These are phyloP conservation scores for Coniochaeta prunicola DNA, from an alignment of 2,329 filamentous ascomycete species.

Conservation along the genomic window DNA sequence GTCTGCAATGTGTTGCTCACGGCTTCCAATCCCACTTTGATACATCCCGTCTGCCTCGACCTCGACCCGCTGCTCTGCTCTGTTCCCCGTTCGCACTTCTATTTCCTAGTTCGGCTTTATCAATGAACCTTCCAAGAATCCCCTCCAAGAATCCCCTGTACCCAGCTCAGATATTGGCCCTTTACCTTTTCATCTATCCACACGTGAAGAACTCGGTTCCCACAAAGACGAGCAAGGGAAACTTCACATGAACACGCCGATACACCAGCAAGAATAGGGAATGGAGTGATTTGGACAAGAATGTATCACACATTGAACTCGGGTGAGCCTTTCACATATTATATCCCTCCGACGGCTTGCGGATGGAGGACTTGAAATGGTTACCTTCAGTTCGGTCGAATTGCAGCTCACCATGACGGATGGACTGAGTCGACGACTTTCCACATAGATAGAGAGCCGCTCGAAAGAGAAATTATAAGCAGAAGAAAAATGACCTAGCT, in stretches of 20 bases:
- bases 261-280: not conserved
- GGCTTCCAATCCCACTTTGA: not conserved
- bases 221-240: not conserved
- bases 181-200: too few relatives aligned
- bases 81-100: not conserved
- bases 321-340: not conserved
- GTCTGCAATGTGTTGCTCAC: not conserved
- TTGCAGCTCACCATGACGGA: not conserved
- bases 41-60: not conserved
- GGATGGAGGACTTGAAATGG: not conserved
- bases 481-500: too few relatives aligned
- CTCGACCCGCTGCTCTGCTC: not conserved
- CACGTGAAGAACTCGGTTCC: not conserved
- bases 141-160: too few relatives aligned
- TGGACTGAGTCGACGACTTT: too few relatives aligned
- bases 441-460: too few relatives aligned
- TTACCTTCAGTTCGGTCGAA: not conserved
- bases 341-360: not conserved
- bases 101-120: not conserved
- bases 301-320: not conserved
- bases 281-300: not conserved
- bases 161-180: too few relatives aligned
- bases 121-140: too few relatives aligned
- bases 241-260: not conserved
- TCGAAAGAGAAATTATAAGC: too few relatives aligned